phyloP scores from a whole-genome alignment of 805 yeast species.

The Ogataea trehaloabstinens region DNA sequence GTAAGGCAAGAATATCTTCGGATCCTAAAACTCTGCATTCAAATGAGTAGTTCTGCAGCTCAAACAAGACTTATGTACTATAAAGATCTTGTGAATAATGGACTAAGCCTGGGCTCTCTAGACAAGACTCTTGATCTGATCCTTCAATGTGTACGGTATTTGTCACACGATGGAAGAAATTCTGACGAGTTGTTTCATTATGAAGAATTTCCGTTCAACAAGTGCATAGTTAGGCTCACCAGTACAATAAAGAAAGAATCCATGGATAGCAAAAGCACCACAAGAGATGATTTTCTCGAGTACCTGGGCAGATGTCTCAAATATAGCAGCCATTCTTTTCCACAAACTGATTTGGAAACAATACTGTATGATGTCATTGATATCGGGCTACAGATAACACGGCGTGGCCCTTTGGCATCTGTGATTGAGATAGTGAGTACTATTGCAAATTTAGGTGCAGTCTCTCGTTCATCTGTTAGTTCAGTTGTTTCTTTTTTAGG shows the following conservation, averaged over 20 bases:
- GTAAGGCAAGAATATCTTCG: conserved; percentile 49
- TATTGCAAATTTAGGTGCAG: conserved; percentile 12
- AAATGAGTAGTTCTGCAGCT: conserved; percentile 48
- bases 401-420: conserved; percentile 10
- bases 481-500: conserved; percentile 14
- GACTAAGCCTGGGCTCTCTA: conserved; percentile 42
- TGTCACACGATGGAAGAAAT: conserved; percentile 37
- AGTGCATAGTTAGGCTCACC: conserved; percentile 12
- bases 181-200: conserved; percentile 22
- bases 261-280: conserved; percentile 9
- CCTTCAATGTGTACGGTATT: conserved; percentile 51
- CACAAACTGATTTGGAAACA: conserved; percentile 7
- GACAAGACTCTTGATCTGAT: conserved; percentile 32
- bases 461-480: conserved; percentile 14
- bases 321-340: conserved; percentile 21
- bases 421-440: conserved; percentile 16
- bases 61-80: conserved; percentile 55
- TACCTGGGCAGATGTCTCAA: conserved; percentile 21
- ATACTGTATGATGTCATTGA: conserved; percentile 12
- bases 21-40: conserved; percentile 55
- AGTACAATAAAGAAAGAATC: conserved; percentile 1
- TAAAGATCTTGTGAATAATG: conserved; percentile 49
- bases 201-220: conserved; percentile 15
- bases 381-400: conserved; percentile 12
- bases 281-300: conserved; percentile 11